These are phyloP conservation scores for Periconia sp. DNA, from an alignment of 2,329 filamentous ascomycete species.

Conservation along the genomic window DNA sequence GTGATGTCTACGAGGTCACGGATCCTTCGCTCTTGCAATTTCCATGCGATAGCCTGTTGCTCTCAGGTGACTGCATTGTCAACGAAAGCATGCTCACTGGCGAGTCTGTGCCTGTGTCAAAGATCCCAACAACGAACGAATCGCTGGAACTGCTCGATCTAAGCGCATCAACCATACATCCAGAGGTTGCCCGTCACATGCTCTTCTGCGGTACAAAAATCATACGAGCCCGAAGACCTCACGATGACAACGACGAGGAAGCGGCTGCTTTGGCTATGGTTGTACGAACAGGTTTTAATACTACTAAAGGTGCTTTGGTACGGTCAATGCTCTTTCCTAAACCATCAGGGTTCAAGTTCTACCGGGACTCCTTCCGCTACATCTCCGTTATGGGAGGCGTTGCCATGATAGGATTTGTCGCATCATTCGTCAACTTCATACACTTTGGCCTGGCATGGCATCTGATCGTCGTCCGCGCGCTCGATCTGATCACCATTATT, in stretches of 20 bases:
- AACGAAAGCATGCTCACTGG: slow-evolving; percentile 99
- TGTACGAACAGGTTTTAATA: slow-evolving; percentile 94
- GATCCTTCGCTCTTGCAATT: slow-evolving; percentile 88
- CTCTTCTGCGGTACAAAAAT: slow-evolving; percentile 96
- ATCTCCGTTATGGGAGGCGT: slow-evolving; percentile 95
- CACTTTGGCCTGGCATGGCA: slow-evolving; percentile 84
- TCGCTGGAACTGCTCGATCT: slow-evolving; percentile 78
- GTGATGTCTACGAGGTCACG: slow-evolving; percentile 95
- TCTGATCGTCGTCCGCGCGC: slow-evolving; percentile 85
- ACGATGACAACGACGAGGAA: slow-evolving; percentile 87
- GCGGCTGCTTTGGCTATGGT: slow-evolving; percentile 91
- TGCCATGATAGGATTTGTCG: slow-evolving; percentile 84
- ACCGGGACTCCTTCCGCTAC: slow-evolving; percentile 95
- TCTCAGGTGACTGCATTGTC: slow-evolving; percentile 95
- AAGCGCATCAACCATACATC: slow-evolving; percentile 79
- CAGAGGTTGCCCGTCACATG: slow-evolving; percentile 85
- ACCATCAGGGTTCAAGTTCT: slow-evolving; percentile 98
- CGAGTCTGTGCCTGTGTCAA: slow-evolving; percentile 96
- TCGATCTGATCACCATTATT: slow-evolving; percentile 97
- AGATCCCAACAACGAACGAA: slow-evolving; percentile 81
- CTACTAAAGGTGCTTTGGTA: slow-evolving; percentile 93
- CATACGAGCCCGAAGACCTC: slow-evolving; percentile 84
- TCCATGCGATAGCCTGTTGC: slow-evolving; percentile 87
- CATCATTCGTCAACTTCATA: slow-evolving; percentile 92
- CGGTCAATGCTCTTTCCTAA: slow-evolving; percentile 99